Conservation (phyloP, 352 stramenopile genomes). For the Aphanomyces stellatus region DNA sequence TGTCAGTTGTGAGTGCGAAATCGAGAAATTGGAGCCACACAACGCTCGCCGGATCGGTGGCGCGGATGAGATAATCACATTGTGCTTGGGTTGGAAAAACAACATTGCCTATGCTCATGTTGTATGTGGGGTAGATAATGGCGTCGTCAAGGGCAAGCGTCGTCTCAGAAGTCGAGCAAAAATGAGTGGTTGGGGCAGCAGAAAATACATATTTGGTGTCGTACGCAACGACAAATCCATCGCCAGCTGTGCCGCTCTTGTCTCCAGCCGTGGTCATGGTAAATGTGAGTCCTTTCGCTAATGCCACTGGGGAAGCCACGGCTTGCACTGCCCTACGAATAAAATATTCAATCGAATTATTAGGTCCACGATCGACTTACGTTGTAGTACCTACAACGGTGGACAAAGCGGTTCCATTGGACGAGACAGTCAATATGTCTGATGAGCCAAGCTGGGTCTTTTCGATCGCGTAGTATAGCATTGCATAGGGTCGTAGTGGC, state of each 20-base stretch:
- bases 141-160: not conserved
- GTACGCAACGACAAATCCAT: conserved; percentile 17
- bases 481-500: not conserved
- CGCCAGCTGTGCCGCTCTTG: not conserved
- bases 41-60: not conserved
- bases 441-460: not conserved
- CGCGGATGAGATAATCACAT: not conserved
- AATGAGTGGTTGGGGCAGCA: not conserved
- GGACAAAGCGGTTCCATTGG: not conserved
- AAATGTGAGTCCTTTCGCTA: not conserved
- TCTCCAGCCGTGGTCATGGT: not conserved
- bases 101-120: not conserved
- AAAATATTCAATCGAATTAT: not conserved
- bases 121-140: conserved; percentile 2
- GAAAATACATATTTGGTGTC: conserved; percentile 2
- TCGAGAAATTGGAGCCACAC: conserved; percentile 13
- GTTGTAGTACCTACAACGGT: not conserved
- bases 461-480: not conserved
- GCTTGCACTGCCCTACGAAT: not conserved
- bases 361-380: not conserved
- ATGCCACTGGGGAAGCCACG: not conserved
- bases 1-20: not conserved
- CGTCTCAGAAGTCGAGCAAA: not conserved
- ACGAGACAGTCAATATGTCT: not conserved
- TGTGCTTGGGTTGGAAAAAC: not conserved